Evolutionary conservation across 352 stramenopile species (phyloP), one percentile per base, ranked within the genome.

Genomic region (Globisporangium cystogenes): DNA sequence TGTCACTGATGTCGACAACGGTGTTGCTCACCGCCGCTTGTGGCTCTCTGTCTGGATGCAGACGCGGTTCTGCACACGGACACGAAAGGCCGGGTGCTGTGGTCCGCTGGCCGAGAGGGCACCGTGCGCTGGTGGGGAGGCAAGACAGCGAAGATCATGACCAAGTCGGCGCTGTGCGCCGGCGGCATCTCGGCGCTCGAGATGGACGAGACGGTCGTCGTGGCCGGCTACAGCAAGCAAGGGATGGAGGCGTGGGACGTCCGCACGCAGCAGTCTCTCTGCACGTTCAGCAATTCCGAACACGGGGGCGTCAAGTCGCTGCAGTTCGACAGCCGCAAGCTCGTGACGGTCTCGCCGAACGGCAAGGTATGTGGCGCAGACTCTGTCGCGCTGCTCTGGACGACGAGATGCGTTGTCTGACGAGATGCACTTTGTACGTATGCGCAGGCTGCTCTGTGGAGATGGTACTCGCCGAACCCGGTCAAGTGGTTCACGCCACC

Each of bases 201-300:
- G 59, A 95, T 95, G 85, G 85, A 95, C 57, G 85, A 95, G 50
- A 91, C 80, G 29, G 81, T 93, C 15, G 85, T 95, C 21, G 81
- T 95, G 40, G 85, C 85, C 27, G 85, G 81, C 46, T 95, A 93
- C 67, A 74, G 57, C 4, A 69, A 78, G 36, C 82, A 90, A 55
- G 85, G 85, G 47, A 93, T 95, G 81, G 81, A 95, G 52, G 77
- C 85, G 10, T 95, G 85, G 85, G 85, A 95, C 39, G 82, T 95
- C 11, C 76, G 85, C 55, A 95, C 85, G 26, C 85, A 95, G 62
- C 85, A 95, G 53, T 69, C 85, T 14, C 60, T 95, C 35, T 90
- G 76, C 60, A 87, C 82, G 48, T 95, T 95, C 68, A 93, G 82
- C 53, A 90, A 74, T 60, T 56, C 55, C 4, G 64, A 74, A 24